These are phyloP conservation scores for Picochlorum sp. DNA, from an alignment of 139 green algal genomes.

Conservation along the genomic window DNA sequence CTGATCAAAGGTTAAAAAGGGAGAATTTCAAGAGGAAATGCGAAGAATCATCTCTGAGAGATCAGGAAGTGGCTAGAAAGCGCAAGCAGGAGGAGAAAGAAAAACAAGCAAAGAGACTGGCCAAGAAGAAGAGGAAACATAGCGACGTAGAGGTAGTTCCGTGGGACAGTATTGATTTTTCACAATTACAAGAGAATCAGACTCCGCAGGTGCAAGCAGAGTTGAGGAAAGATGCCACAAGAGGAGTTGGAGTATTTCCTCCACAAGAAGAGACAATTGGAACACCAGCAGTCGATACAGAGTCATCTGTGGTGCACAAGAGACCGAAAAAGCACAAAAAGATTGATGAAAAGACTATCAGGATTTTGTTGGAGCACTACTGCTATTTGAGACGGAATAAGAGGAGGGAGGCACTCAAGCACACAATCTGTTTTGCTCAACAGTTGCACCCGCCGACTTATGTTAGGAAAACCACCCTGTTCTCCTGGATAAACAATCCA, in stretches of 20 bases:
- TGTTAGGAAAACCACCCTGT: not conserved
- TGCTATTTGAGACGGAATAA: slow-evolving; percentile 1
- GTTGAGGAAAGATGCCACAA: slow-evolving; percentile 1
- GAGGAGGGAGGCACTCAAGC: slow-evolving; percentile 1
- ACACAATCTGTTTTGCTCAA: not conserved
- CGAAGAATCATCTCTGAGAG: not conserved
- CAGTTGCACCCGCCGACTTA: not conserved
- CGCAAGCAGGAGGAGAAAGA: not conserved
- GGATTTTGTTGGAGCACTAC: slow-evolving; percentile 1
- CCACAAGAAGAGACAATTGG: not conserved
- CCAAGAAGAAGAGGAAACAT: not conserved
- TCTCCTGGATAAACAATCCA: not conserved
- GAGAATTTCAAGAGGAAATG: slow-evolving; percentile 1
- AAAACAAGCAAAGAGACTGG: slow-evolving; percentile 2
- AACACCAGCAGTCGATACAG: slow-evolving; percentile 1
- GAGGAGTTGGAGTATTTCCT: not conserved
- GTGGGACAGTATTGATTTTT: not conserved
- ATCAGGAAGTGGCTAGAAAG: not conserved
- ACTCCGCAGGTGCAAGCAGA: not conserved
- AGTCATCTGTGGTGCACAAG: not conserved
- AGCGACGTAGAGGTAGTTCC: not conserved
- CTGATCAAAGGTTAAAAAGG: slow-evolving; percentile 1
- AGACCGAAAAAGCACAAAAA: slow-evolving; percentile 2
- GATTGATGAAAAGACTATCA: not conserved
- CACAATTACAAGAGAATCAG: not conserved